phyloP scores from a whole-genome alignment of 2,329 filamentous ascomycete species.

The Talaromyces sp. region DNA sequence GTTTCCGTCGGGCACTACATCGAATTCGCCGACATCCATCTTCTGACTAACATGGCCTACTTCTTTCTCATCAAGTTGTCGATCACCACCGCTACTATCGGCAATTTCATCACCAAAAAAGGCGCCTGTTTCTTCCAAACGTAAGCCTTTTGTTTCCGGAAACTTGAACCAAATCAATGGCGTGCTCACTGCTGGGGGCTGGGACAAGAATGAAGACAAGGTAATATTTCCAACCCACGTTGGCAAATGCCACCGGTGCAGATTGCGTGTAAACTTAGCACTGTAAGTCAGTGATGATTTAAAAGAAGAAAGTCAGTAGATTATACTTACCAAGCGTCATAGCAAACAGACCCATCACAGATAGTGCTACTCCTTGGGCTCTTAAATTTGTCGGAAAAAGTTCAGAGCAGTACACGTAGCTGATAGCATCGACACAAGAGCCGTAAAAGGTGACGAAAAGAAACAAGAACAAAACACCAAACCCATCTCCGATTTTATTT shows the following conservation, averaged over 20 bases:
- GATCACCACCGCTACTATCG: background rate
- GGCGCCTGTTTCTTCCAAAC: background rate
- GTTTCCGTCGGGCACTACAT: too few species aligned
- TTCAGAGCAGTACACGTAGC: slow-evolving; percentile 12
- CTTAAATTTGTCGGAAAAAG: slow-evolving; percentile 11
- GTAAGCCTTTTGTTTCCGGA: background rate
- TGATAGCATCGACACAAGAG: slow-evolving; percentile 3
- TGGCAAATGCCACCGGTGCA: slow-evolving; percentile 11
- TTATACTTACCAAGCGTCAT: background rate
- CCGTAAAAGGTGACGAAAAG: background rate
- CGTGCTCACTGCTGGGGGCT: background rate
- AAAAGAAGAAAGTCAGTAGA: too few species aligned
- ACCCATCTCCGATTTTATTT: slow-evolving; percentile 7
- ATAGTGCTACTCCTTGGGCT: slow-evolving; percentile 4
- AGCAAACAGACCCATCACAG: background rate
- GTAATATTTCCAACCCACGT: slow-evolving; percentile 15
- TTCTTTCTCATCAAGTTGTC: too few species aligned
- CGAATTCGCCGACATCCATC: too few species aligned
- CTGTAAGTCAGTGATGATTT: background rate
- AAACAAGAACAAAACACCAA: slow-evolving; percentile 1
- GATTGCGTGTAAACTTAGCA: slow-evolving; percentile 1
- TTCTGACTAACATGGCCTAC: too few species aligned
- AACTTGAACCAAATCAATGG: background rate
- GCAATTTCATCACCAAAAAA: background rate
- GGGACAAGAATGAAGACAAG: slow-evolving; percentile 7